Evolutionary conservation across 768 basidiomycete genomes (phyloP).

Genomic region (Porpolomopsis calyptriformis): DNA sequence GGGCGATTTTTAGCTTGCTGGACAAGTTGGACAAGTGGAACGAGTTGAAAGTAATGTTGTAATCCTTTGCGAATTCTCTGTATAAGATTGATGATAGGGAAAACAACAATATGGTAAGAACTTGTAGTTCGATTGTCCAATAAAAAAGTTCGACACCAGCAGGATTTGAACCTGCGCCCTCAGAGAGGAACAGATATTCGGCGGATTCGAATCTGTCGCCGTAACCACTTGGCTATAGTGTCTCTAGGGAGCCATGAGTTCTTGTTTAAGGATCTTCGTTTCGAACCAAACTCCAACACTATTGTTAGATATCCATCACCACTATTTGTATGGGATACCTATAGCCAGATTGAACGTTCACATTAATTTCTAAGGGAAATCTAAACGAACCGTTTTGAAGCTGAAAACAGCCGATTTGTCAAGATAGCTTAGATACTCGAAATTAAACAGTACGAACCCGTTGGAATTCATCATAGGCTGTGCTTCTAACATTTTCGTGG

Average conservation of each 20-base stretch:
- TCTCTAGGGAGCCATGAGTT: neutral
- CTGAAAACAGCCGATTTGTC: conserved; percentile 13
- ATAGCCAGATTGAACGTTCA: conserved; percentile 3
- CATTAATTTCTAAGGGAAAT: neutral
- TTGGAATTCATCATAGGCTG: conserved; percentile 94
- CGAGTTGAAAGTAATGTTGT: too few relatives aligned
- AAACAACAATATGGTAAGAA: too few relatives aligned
- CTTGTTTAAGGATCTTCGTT: too few relatives aligned
- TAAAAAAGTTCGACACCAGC: conserved; percentile 21
- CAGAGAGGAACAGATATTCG: conserved; percentile 21
- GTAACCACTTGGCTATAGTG: conserved; percentile 58
- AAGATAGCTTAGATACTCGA: neutral
- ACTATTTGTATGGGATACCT: conserved; percentile 39
- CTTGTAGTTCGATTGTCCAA: neutral
- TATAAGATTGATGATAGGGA: too few relatives aligned
- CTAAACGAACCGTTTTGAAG: conserved; percentile 29
- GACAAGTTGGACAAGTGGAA: conserved; percentile 7
- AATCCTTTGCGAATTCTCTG: too few relatives aligned
- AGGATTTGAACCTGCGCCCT: conserved; percentile 29
- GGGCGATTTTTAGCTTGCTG: conserved; percentile 1
- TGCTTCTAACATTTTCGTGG: conserved; percentile 88
- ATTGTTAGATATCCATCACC: too few relatives aligned
- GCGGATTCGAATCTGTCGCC: conserved; percentile 56
- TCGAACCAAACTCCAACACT: too few relatives aligned
- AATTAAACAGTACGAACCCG: conserved; percentile 38